Conservation (phyloP, 208 protist genomes). For the Trypanosomatidae sp. region DNA sequence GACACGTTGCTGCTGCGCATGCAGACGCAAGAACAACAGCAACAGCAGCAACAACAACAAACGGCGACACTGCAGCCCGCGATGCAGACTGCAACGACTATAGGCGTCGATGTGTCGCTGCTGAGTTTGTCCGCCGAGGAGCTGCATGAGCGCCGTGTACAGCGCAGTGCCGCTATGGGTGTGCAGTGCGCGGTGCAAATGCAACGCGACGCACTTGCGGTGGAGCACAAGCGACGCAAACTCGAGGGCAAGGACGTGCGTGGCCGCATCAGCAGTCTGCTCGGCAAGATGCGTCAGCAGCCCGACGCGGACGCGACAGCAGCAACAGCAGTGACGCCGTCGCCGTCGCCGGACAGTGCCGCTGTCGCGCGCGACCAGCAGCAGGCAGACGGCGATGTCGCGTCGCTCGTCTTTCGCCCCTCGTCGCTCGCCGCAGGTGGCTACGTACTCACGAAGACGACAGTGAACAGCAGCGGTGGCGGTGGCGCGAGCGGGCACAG, state of each 20-base stretch:
- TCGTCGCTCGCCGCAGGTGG: conserved; percentile 50
- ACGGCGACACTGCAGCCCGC: not conserved
- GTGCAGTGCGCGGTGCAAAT: conserved; percentile 50
- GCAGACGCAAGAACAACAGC: not conserved
- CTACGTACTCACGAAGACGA: conserved; percentile 28
- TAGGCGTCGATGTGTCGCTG: not conserved
- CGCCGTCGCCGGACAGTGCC: not conserved
- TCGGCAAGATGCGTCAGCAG: conserved; percentile 33
- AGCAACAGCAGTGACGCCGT: not conserved
- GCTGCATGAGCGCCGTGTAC: conserved; percentile 50
- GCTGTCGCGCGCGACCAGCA: not conserved
- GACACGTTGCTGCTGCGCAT: no score
- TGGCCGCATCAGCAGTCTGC: conserved; percentile 31
- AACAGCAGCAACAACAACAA: not conserved
- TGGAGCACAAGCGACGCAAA: conserved; percentile 31
- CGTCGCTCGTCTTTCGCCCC: conserved; percentile 46
- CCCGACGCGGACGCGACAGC: not conserved
- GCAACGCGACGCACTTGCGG: conserved; percentile 43
- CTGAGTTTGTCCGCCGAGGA: conserved; percentile 60
- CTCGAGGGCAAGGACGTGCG: conserved; percentile 43
- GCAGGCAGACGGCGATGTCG: not conserved
- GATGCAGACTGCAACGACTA: not conserved
- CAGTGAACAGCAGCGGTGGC: not conserved
- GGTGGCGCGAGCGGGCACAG: not conserved
- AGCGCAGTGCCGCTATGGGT: conserved; percentile 51